Conservation (phyloP, 163 green algal species). For the Scenedesmus sp. region DNA sequence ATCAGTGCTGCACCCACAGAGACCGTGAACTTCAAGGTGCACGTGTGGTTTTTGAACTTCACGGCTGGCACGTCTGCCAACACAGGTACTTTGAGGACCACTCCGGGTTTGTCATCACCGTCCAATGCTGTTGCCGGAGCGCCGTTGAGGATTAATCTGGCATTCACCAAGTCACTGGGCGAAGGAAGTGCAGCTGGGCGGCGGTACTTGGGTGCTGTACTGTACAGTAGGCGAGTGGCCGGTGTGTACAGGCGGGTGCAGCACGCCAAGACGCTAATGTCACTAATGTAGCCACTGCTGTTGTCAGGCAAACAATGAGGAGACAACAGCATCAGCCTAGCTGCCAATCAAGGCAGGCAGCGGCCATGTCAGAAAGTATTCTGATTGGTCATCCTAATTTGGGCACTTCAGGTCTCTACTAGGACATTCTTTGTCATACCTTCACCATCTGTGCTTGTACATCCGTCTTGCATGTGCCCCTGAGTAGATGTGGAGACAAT, state of each 20-base stretch:
- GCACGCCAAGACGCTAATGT: not conserved
- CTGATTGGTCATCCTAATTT: too few species aligned
- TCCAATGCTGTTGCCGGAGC: not conserved
- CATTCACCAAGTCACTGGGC: not conserved
- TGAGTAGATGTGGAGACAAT: too few species aligned
- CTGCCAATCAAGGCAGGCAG: too few species aligned
- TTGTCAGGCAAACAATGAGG: not conserved
- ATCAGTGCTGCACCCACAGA: not conserved
- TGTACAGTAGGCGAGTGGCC: not conserved
- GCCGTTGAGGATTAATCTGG: not conserved
- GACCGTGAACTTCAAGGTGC: not conserved
- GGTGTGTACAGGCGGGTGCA: not conserved
- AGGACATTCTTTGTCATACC: too few species aligned
- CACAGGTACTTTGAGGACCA: not conserved
- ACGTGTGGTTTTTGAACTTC: not conserved
- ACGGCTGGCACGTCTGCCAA: not conserved
- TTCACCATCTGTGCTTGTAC: too few species aligned
- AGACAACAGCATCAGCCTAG: too few species aligned
- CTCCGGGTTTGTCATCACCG: not conserved
- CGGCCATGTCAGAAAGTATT: too few species aligned
- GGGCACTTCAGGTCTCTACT: too few species aligned
- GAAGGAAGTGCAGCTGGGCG: not conserved
- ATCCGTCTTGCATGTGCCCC: too few species aligned
- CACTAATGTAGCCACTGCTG: not conserved
- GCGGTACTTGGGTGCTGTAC: not conserved